Evolutionary conservation across 345 rosid genomes (phyloP), one percentile per base, ranked within the genome.

Genomic region (Pistacia vera): DNA sequence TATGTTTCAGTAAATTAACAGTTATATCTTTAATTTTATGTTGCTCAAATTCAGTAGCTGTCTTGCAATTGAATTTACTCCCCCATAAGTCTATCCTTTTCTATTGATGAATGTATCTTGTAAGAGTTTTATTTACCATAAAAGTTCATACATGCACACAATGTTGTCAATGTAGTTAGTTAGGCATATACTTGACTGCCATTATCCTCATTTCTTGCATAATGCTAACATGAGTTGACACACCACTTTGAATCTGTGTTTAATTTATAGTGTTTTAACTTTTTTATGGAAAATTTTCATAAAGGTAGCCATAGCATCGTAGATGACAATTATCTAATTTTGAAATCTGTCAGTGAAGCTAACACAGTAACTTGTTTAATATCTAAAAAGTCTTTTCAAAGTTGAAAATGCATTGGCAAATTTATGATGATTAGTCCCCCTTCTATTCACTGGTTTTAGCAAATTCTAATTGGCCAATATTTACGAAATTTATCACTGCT

Each of bases 331-430:
- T 20, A 44, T 10, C 54, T 44, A 46, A 30, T 25, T 17, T 0
- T 20, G 52, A 25, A 68, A 18, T 35, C 60, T 68, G 36, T 35
- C 28, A 41, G 1, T 5, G 13, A n/a, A 65, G 46, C 46, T 41
- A 41, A 7, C 41, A 41, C 8, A n/a, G 12, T 48, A 20, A 66
- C 17, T 1, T 6, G 54, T 9, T 60, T 60, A 46, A 66, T 16
- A 52, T 18, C 41, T 30, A 16, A 30, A 51, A 52, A 17, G 35
- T 52, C 58, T 51, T 18, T 17, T 3, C n/a, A 54, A n/a, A 52
- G 48, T 52, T 68, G 72, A 52, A 65, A 65, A 38, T 9, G n/a
- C 25, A n/a, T 69, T 54, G 60, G 72, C 18, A 49, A 67, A n/a
- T 0, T 44, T 69, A 16, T 69, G 54, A 38, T n/a, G 52, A 30